phyloP scores from a whole-genome alignment of 768 basidiomycete species.

The Amanita thiersii region DNA sequence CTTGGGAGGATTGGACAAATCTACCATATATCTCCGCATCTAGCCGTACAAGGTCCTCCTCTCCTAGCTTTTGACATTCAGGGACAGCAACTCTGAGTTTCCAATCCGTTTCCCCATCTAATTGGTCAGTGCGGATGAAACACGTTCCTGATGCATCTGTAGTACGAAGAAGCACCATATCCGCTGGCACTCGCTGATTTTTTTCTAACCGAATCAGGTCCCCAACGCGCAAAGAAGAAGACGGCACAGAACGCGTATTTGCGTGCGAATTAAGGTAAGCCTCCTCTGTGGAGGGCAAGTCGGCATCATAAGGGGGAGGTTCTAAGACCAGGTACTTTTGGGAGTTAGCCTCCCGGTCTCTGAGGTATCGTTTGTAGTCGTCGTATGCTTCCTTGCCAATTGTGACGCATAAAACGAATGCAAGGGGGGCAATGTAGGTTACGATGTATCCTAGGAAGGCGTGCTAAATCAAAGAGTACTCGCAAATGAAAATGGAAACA shows the following conservation, averaged over 20 bases:
- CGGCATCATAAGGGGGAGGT: slow-evolving; percentile 28
- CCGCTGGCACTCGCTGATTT: slow-evolving; percentile 95
- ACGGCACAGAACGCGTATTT: slow-evolving; percentile 72
- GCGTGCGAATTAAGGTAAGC: slow-evolving; percentile 38
- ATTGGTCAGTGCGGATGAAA: slow-evolving; percentile 95
- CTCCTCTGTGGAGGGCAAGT: slow-evolving; percentile 27
- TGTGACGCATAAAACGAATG: slow-evolving; percentile 89
- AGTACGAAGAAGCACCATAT: slow-evolving; percentile 83
- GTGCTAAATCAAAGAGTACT: neutral
- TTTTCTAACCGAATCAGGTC: slow-evolving; percentile 90
- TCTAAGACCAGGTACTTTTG: slow-evolving; percentile 83
- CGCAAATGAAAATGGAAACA: slow-evolving; percentile 15
- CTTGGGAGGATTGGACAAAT: slow-evolving; percentile 13
- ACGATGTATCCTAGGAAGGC: slow-evolving; percentile 70
- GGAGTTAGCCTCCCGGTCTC: slow-evolving; percentile 94
- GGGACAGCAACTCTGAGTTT: slow-evolving; percentile 88
- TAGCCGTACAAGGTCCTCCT: slow-evolving; percentile 46
- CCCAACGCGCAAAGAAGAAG: slow-evolving; percentile 83
- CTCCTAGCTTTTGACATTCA: slow-evolving; percentile 66
- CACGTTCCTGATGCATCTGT: slow-evolving; percentile 88
- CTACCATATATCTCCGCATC: slow-evolving; percentile 88
- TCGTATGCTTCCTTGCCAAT: slow-evolving; percentile 99
- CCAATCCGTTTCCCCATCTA: slow-evolving; percentile 99
- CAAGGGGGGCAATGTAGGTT: slow-evolving; percentile 94
- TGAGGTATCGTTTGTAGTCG: slow-evolving; percentile 89